Conservation (phyloP, 75 land plant genomes). For the Ceratopteris richardii region DNA sequence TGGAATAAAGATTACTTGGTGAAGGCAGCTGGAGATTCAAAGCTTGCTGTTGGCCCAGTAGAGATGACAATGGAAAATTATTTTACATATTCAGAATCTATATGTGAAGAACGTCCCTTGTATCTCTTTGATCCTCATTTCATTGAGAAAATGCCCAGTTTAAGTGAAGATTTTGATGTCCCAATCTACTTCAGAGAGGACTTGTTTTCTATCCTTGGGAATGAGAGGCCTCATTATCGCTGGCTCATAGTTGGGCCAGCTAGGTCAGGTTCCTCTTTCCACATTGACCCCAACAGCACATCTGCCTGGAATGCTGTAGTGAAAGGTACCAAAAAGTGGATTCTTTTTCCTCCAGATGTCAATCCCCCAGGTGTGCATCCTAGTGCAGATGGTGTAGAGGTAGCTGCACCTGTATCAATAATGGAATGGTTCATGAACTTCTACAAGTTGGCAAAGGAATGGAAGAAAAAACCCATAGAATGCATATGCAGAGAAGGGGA, state of each 20-base stretch:
- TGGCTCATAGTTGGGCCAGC: slow-evolving; percentile 96
- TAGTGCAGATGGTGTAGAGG: slow-evolving; percentile 77
- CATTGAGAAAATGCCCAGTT: slow-evolving; percentile 57
- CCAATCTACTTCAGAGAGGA: slow-evolving; percentile 83
- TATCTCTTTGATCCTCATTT: slow-evolving; percentile 88
- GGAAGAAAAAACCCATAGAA: slow-evolving; percentile 35
- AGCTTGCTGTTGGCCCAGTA: slow-evolving; percentile 79
- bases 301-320: slow-evolving; percentile 98
- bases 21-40: slow-evolving; percentile 37
- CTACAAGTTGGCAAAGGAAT: slow-evolving; percentile 28
- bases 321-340: slow-evolving; percentile 89
- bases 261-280: slow-evolving; percentile 90
- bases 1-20: slow-evolving; percentile 63
- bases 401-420: slow-evolving; percentile 41
- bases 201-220: slow-evolving; percentile 64
- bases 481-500: slow-evolving; percentile 43
- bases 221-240: slow-evolving; percentile 74
- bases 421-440: slow-evolving; percentile 53
- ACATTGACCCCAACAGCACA: slow-evolving; percentile 92
- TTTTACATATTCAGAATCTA: slow-evolving; percentile 62
- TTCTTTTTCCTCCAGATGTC: slow-evolving; percentile 86
- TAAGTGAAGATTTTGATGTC: slow-evolving; percentile 63
- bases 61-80: slow-evolving; percentile 61
- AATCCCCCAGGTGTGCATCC: slow-evolving; percentile 93
- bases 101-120: slow-evolving; percentile 80